Conservation (phyloP, 768 basidiomycete species). For the Lentinula aciculospora region DNA sequence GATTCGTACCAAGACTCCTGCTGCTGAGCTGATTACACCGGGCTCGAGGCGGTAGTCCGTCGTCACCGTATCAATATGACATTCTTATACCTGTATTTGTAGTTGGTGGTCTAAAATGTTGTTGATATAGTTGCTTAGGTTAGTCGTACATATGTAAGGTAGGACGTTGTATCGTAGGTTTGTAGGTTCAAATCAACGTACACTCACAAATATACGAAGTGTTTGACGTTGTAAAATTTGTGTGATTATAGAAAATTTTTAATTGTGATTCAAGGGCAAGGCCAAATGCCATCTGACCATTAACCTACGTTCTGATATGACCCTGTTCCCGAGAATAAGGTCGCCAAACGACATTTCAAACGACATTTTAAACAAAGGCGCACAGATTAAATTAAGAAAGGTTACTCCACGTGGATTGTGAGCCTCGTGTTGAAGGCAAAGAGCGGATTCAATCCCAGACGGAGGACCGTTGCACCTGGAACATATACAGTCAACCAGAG, state of each 20-base stretch:
- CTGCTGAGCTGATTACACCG: constrained; percentile 20
- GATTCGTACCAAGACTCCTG: constrained; percentile 29
- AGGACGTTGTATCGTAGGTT: neutral
- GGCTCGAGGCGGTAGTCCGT: constrained; percentile 12
- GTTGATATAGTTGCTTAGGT: constrained; percentile 5
- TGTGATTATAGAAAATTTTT: neutral
- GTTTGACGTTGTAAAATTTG: constrained; percentile 1
- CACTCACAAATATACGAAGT: constrained; percentile 3
- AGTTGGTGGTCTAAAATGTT: neutral
- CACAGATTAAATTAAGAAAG: neutral
- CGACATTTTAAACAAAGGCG: neutral
- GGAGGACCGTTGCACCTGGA: neutral
- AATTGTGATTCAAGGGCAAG: too few species aligned
- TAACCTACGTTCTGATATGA: too few species aligned
- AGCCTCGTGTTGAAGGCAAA: constrained; percentile 14
- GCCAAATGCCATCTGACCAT: too few species aligned
- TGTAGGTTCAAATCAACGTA: constrained; percentile 1
- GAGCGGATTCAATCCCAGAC: neutral
- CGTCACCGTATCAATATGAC: neutral
- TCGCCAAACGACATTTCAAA: neutral
- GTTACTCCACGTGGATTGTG: neutral
- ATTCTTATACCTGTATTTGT: neutral
- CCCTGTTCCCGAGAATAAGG: neutral
- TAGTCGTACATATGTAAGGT: constrained; percentile 1
- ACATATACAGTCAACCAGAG: neutral